Evolutionary conservation across 257 asterid species (phyloP), one percentile per base, ranked within the genome.

Genomic region (Schizonepeta tenuifolia): DNA sequence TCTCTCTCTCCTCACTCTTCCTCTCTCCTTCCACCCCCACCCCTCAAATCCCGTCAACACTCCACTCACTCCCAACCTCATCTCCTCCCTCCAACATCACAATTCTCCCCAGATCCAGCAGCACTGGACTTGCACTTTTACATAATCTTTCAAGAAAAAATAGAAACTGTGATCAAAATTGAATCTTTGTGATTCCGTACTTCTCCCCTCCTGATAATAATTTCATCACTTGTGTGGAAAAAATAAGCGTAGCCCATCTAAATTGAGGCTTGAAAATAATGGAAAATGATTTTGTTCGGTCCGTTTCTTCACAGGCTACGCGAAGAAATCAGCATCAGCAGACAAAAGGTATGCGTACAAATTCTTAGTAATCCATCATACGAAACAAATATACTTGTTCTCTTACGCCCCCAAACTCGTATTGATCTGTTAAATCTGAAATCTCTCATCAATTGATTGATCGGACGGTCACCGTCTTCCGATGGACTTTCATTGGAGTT

Each of bases 401-500:
- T 57, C 41, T n/a, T n/a, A 3, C 17, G 61, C 61, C 71, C 72
- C 41, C 66, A 28, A 65, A 46, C 40, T 12, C 63, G 54, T 2
- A 67, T 64, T 75, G 67, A 41, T 68, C 67, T 68, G 33, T 21
- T 47, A 3, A 56, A 33, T 66, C 75, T 22, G 51, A 67, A 75
- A 71, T 55, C 56, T 64, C 73, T 54, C 73, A 72, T 43, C 73
- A 31, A 3, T 62, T 67, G 65, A 81, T 66, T 77, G 69, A 81
- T 81, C 85, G 54, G 64, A 57, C 75, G 72, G 47, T 38, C 78
- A 46, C 63, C 53, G 53, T 54, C 76, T 9, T 47, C 78, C 62
- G 77, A 88, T 88, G 93, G 88, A 74, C 43, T 41, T 5, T 12
- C n/a, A n/a, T n/a, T n/a, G n/a, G n/a, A n/a, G n/a, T n/a, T n/a